Base-by-base conservation (phyloP, 1,139 yeast genomes). In the Blastobotrys ciferrii region DNA sequence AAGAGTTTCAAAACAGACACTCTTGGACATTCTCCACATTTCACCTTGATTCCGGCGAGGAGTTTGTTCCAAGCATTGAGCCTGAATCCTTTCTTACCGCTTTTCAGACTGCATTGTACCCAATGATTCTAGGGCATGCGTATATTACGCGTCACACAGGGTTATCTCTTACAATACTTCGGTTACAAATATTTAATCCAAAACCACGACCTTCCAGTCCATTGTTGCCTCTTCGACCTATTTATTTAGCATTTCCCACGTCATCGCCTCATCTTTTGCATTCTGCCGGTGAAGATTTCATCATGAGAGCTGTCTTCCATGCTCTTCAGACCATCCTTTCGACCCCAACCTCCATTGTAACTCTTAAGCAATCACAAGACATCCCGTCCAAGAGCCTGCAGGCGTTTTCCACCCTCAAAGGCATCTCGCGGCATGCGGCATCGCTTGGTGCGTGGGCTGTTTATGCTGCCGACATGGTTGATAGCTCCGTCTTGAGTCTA, bases 201-300 rank as follows among this genome's bases (percentile, higher is more conserved):
- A 51, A 50, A 30, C 42, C 71, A 60, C 36, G 43, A 31, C 42
- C 44, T 11, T 47, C 49, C 23, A 45, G 52, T 6, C 74, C 79
- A 2, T 69, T 80, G 7, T 56, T 75, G 0, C 77, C 87, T 0
- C 70, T 82, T 54, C 76, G 70, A 52, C 84, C 92, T 0, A 78
- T 75, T 53, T 85, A 82, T 57, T 61, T 86, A 23, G 87, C 85
- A 0, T 67, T 87, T 7, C 89, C 94, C 0, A 56, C 75, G 50
- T 81, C 83, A 43, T 81, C 92, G 1, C 84, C 89, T 1, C 76
- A 79, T 56, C 62, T 86, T 4, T 76, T 85, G 13, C 91, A 84
- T 62, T 70, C 85, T 69, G 47, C 50, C 38, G 67, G 66, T 33
- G 76, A 73, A 50, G 69, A 75, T 41, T 77, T 75, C 51, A 61